Evolutionary conservation across 2,329 filamentous ascomycete genomes (phyloP).

Genomic region (Pseudocercospora pini-densiflorae): DNA sequence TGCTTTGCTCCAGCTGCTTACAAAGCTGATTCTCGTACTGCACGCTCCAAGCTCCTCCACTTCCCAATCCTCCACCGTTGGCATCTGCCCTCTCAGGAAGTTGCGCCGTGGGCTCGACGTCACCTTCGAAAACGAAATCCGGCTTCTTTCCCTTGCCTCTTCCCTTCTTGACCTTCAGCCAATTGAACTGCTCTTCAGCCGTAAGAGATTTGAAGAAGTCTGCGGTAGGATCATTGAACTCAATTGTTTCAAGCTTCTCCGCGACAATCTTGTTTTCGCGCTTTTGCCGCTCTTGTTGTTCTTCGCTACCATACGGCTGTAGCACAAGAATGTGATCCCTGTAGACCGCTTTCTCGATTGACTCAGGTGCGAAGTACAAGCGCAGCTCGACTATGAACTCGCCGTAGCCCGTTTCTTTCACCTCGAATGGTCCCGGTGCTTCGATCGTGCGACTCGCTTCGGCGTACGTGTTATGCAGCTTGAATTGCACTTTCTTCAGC

Average conservation of each 20-base stretch:
- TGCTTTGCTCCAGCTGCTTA: conserved; percentile 60
- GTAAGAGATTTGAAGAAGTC: conserved; percentile 89
- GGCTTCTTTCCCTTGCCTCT: conserved; percentile 57
- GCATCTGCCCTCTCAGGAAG: conserved; percentile 70
- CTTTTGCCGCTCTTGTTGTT: conserved; percentile 71
- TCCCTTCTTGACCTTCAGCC: conserved; percentile 61
- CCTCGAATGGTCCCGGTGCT: conserved; percentile 65
- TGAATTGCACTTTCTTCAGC: conserved; percentile 97
- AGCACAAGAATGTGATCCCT: conserved; percentile 90
- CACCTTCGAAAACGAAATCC: conserved; percentile 60
- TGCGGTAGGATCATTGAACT: conserved; percentile 97
- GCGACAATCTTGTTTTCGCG: conserved; percentile 68
- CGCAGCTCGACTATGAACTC: conserved; percentile 98
- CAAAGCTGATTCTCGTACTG: conserved; percentile 39
- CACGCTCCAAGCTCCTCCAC: conserved; percentile 59
- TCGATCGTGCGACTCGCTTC: conserved; percentile 88
- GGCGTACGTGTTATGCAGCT: conserved; percentile 94
- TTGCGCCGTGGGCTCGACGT: conserved; percentile 68
- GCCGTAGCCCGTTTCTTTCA: conserved; percentile 94
- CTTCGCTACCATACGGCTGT: conserved; percentile 82
- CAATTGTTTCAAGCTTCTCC: conserved; percentile 89
- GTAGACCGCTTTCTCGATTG: conserved; percentile 92
- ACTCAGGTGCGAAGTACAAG: conserved; percentile 87
- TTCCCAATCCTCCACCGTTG: conserved; percentile 69
- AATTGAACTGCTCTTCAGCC: conserved; percentile 64